A percentile compares a stretch with the other conserved stretches of the same genome.
These are phyloP conservation scores for Farysia itapuensis DNA, from an alignment of 1,284 basidiomycete species.

Conservation along the genomic window DNA sequence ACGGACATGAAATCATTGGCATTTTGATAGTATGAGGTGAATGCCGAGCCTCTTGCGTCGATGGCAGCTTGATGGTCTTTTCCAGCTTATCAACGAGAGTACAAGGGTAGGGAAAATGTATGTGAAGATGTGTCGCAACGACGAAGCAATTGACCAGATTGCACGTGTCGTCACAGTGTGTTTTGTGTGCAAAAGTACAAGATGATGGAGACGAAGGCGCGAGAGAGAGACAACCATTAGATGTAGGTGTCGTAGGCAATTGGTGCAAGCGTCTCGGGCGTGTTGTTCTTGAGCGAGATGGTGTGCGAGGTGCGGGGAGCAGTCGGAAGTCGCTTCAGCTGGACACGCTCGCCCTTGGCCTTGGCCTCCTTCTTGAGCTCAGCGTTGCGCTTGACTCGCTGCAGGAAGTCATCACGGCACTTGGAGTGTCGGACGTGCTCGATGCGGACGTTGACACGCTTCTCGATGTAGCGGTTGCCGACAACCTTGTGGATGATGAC, in stretches of 20 bases:
- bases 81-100: too few relatives aligned
- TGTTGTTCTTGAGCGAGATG: constrained; percentile 75
- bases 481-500: constrained; percentile 99
- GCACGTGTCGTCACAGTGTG: background rate
- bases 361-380: constrained; percentile 77
- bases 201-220: background rate
- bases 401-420: constrained; percentile 97
- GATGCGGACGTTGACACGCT: constrained; percentile 97
- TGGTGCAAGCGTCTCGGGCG: constrained; percentile 88
- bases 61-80: too few relatives aligned
- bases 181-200: background rate
- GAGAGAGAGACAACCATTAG: constrained; percentile 28
- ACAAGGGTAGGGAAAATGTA: background rate
- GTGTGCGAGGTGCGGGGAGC: constrained; percentile 79
- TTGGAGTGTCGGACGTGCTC: constrained; percentile 98
- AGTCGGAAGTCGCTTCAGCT: constrained; percentile 82
- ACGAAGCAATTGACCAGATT: background rate
- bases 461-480: constrained; percentile 98
- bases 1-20: background rate
- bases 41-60: too few relatives aligned
- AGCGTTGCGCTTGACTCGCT: constrained; percentile 92
- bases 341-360: constrained; percentile 71
- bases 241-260: constrained; percentile 69
- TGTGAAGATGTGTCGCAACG: background rate
- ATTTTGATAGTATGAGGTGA: background rate